Evolutionary conservation across 179 eudicot species (phyloP).

Genomic region (Sideroxylon spinosum): DNA sequence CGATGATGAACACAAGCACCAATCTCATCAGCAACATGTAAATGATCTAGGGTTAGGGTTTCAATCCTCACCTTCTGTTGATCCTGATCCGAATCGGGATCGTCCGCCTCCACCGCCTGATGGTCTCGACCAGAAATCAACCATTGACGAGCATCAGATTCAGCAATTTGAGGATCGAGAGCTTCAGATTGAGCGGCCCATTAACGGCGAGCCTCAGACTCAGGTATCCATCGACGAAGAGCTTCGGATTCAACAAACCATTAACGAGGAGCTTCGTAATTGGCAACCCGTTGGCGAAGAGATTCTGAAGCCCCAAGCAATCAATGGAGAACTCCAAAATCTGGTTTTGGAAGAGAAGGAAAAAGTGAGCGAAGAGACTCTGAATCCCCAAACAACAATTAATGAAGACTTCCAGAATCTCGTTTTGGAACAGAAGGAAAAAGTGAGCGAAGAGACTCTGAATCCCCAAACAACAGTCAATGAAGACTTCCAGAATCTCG

Average conservation of each 20-base stretch:
- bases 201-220: background rate
- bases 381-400: background rate
- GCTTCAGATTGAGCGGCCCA: background rate
- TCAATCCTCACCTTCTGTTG: background rate
- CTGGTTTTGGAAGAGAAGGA: slow-evolving; percentile 17
- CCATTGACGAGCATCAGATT: slow-evolving; percentile 10
- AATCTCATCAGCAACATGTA: background rate
- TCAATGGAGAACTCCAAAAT: slow-evolving; percentile 16
- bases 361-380: background rate
- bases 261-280: background rate
- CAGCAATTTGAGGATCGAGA: background rate
- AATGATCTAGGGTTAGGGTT: slow-evolving; percentile 21
- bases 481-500: slow-evolving; percentile 16
- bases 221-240: slow-evolving; percentile 6
- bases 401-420: slow-evolving; percentile 16
- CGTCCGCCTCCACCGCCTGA: background rate
- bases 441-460: background rate
- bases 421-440: slow-evolving; percentile 12
- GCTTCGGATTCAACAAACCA: background rate
- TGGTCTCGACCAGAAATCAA: background rate
- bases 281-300: background rate
- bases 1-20: background rate
- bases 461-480: slow-evolving; percentile 2
- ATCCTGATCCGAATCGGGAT: background rate
- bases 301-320: background rate